Base-by-base conservation (phyloP, 2,329 filamentous ascomycete genomes). In the Nigrograna mackinnonii region DNA sequence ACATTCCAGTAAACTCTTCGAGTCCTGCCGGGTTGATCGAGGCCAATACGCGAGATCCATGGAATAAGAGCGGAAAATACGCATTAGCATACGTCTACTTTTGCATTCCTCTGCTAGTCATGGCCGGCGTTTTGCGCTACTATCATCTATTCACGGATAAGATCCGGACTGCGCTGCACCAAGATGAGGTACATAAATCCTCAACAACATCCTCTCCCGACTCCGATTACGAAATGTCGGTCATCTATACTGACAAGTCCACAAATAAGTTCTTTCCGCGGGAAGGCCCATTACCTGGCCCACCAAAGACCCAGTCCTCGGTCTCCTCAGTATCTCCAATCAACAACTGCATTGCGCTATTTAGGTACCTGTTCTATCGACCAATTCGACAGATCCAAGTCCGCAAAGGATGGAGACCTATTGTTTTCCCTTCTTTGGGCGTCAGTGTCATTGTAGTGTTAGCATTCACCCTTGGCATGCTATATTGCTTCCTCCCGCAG, bases 101-200 rank as follows among this genome's bases (percentile, higher is more conserved):
- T 60, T 84, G 87, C 39, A 68, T 95, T 36, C 82, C 85, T 37
- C 68, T 96, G 46, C 78, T 91, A 50, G 78, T 80, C 20, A 58
- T 82, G 40, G 84, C 91, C 4, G 72, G 87, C 9, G 59, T 86
- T 9, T 76, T 92, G 62, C 84, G 90, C 53, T 78, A 88, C 62
- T 96, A 91, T 77, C 87, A 96, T 68, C 85, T 87, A 55, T 96
- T 90, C 86, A 90, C 91, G 57, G 91, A 96, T 74, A 95, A 94
- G 73, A 89, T 95, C 53, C 83, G 91, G 54, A 88, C 91, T 54
- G 91, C 90, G 49, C 82, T 94, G 46, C 89, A 94, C 73, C 92
- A 95, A 72, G 85, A 94, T 62, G 84, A 89, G 64, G 78, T 89
- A 57, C 79, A 88, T 60, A 79, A 84, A 57, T 79, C 85, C 57